Evolutionary conservation across 768 basidiomycete species (phyloP).

Genomic region (Mrakia frigida): DNA sequence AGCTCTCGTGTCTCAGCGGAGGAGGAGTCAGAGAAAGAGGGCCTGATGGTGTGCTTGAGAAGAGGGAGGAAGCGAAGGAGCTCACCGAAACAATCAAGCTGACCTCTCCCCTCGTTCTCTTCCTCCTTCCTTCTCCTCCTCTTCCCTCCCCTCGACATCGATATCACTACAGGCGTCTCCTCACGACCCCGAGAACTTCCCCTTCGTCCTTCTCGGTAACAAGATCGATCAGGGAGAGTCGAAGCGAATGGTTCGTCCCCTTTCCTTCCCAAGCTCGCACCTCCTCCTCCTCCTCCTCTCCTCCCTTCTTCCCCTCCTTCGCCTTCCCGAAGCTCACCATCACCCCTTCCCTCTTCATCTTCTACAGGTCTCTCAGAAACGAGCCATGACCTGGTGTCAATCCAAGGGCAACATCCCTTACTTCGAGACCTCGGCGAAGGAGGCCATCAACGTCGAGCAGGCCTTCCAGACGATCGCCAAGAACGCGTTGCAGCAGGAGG

Average conservation of each 20-base stretch:
- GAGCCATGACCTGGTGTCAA: conserved; percentile 83
- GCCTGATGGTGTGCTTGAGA: background rate
- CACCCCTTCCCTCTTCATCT: background rate
- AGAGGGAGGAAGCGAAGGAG: background rate
- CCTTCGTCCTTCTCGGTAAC: conserved; percentile 98
- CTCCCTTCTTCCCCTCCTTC: background rate
- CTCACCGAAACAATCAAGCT: background rate
- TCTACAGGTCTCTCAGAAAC: background rate
- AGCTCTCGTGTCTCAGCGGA: background rate
- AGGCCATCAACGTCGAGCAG: conserved; percentile 99
- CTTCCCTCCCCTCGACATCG: background rate
- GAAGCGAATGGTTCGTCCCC: conserved; percentile 75
- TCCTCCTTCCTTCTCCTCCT: too few species aligned
- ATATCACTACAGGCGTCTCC: conserved; percentile 72
- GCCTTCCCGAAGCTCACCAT: too few species aligned
- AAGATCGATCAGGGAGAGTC: conserved; percentile 99
- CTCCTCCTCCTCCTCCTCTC: background rate
- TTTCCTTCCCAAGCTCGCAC: background rate
- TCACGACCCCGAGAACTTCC: conserved; percentile 98
- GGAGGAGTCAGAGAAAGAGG: background rate
- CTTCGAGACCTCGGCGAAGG: conserved; percentile 99
- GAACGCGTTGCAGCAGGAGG: conserved; percentile 96
- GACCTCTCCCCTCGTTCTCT: background rate
- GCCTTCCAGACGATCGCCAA: conserved; percentile 99
- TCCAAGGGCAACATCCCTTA: conserved; percentile 99